A percentile compares a stretch with the other conserved stretches of the same genome.
These are phyloP conservation scores for Torrubiella hemipterigena DNA, from an alignment of 2,329 filamentous ascomycete genomes.

Conservation along the genomic window DNA sequence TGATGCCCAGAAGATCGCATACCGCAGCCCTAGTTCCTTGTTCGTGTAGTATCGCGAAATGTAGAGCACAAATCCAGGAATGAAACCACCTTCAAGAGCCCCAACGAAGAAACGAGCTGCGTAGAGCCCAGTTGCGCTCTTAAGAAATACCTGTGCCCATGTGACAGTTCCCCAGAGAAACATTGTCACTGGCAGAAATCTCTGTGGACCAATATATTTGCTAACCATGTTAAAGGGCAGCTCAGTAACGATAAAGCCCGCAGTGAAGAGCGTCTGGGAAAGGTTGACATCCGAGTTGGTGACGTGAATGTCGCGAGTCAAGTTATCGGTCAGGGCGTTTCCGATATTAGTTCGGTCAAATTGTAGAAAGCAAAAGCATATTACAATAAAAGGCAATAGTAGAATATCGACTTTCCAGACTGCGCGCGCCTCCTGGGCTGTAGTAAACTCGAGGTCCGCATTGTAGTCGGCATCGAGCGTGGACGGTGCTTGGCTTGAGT, in stretches of 20 bases:
- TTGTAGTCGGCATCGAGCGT: too few species aligned
- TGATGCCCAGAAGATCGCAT: constrained; percentile 18
- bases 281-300: constrained; percentile 38
- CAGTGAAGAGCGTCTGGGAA: constrained; percentile 36
- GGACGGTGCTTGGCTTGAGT: too few species aligned
- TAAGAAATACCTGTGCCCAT: constrained; percentile 16
- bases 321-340: constrained; percentile 38
- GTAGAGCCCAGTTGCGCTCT: constrained; percentile 12
- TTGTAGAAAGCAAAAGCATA: constrained; percentile 20
- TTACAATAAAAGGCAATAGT: constrained; percentile 16
- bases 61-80: constrained; percentile 18
- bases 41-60: constrained; percentile 18
- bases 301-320: constrained; percentile 34
- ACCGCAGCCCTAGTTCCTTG: constrained; percentile 15
- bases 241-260: constrained; percentile 35
- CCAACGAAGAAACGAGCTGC: constrained; percentile 17
- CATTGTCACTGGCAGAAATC: constrained; percentile 17
- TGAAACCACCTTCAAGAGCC: constrained; percentile 18
- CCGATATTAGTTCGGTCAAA: constrained; percentile 28
- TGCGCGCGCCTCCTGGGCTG: too few species aligned
- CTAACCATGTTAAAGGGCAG: constrained; percentile 17
- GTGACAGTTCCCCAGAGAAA: constrained; percentile 17
- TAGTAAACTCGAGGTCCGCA: too few species aligned
- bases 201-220: constrained; percentile 14
- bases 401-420: constrained; percentile 15